Base-by-base conservation (phyloP, 2,329 filamentous ascomycete species). In the Huntiella savannae region DNA sequence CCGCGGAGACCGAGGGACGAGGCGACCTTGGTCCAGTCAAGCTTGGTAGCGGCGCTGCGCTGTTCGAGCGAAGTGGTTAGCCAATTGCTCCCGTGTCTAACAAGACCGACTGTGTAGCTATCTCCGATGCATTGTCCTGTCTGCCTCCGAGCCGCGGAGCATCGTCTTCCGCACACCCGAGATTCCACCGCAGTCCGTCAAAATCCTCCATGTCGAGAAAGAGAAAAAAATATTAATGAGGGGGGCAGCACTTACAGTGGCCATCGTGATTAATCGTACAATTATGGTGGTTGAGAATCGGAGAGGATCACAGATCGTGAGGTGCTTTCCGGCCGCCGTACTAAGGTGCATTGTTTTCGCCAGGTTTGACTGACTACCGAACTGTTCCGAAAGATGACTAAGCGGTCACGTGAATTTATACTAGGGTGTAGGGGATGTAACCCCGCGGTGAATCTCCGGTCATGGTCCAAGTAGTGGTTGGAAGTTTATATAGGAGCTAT, bases 1-100 rank as follows among this genome's bases (percentile, higher is more conserved):
- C 91, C 91, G 66, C 84, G 84, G 65, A 98, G 85, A 65, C 88
- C 88, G 60, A 98, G 86, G 62, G 88, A 92, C 68, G 75, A 77
- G 68, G 81, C 81, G 61, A 98, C 77, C 71, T 92, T 91, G 70
- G 77, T 77, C 91, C 91, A 98, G 79, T 98, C 91, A 75, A 98
- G 77, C 78, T 96, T 98, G 69, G 92, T 77, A 68, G 88, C 87
- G 73, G 88, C 87, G 77, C 85, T 94, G 76, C 86, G 82, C 88
- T 96, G 65, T 64, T 53, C 52, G 51, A 49, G 41, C n/a, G 33
- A 48, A 43, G 46, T 51, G 54, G 32, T 40, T 35, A 34, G 32
- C 33, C 7, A 17, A 16, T 7, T 7, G 22, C 6, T 28, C 5
- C 7, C 3, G 22, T 28, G 7, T 5, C 17, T 19, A 19, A 5